Percentiles rank a stretch among this genome's conserved stretches.
These are phyloP conservation scores for Candida vaughaniae DNA, from an alignment of 805 yeast genomes.

Conservation along the genomic window DNA sequence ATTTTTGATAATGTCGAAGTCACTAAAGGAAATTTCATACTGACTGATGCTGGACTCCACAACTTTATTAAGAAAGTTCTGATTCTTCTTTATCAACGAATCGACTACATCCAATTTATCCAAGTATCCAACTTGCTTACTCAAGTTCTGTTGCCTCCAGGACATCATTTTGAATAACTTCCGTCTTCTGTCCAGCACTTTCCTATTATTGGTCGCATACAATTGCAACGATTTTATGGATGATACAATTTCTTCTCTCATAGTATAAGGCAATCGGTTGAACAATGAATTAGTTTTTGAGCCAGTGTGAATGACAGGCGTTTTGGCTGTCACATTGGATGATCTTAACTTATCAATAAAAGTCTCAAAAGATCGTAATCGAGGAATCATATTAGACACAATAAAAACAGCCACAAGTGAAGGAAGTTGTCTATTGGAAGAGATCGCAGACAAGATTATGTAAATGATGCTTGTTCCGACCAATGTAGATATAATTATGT, in stretches of 20 bases:
- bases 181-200: constrained; percentile 47
- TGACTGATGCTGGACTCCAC: constrained; percentile 41
- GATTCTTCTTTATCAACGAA: constrained; percentile 46
- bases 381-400: constrained; percentile 32
- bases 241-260: constrained; percentile 27
- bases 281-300: constrained; percentile 3
- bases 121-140: constrained; percentile 52
- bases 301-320: neutral
- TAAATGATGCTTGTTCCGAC: constrained; percentile 20
- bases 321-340: neutral
- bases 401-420: constrained; percentile 27
- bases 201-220: constrained; percentile 39
- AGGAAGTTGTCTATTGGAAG: constrained; percentile 25
- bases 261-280: constrained; percentile 6
- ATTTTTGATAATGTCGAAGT: constrained; percentile 21
- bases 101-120: constrained; percentile 53
- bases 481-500: constrained; percentile 17
- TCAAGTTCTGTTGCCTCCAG: constrained; percentile 56
- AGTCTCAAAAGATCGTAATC: constrained; percentile 7
- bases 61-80: constrained; percentile 44
- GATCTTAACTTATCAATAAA: constrained; percentile 6
- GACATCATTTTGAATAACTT: constrained; percentile 46
- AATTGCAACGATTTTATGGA: constrained; percentile 49
- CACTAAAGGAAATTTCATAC: constrained; percentile 45
- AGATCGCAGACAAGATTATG: constrained; percentile 16